Base-by-base conservation (phyloP, 2,329 filamentous ascomycete species). In the Clathrospora elynae region DNA sequence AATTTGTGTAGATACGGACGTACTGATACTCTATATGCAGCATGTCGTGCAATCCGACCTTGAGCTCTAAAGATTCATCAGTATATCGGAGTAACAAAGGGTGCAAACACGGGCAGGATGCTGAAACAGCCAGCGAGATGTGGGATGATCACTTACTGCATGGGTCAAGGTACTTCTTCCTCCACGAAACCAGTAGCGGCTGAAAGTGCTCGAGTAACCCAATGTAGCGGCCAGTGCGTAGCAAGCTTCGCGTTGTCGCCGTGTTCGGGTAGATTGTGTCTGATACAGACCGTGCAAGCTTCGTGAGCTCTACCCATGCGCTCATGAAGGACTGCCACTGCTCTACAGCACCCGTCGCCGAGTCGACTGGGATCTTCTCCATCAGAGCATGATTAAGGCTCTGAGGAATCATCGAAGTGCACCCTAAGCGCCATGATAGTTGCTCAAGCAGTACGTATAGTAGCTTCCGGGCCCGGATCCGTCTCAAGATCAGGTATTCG, bases 11-110 rank as follows among this genome's bases (percentile, higher is more conserved):
- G 11, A 73, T 70, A 2, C 71, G 58, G 2, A 73, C 65, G 33
- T 73, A 73, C 20, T 74, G 68, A 32, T 73, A 81, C 45, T 82
- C 79, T 11, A 82, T 79, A 10, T 74, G 74, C 0, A 82, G 66
- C 47, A 77, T 75, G 28, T 77, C 74, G 36, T 74, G 74, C 9
- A 77, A 49, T 1, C 65, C 64, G 5, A 64, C 60, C 34, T 67
- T 66, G 17, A 70, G 59, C 22, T 68, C 66, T 70, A 24, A 1
- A 8, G 1, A 17, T 11, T 10, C 2, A n/a, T 54, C 22, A 51
- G 44, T n/a, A 35, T 42, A 17, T 23, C 18, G 23, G 16, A 26
- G 10, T 7, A 11, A 14, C 19, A 11, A 6, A 32, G 10, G 12
- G 14, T 20, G 10, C 14, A 13, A n/a, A n/a, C n/a, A n/a, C n/a